Evolutionary conservation across 495 filamentous ascomycete species (phyloP).

Genomic region (Neurospora sp.): DNA sequence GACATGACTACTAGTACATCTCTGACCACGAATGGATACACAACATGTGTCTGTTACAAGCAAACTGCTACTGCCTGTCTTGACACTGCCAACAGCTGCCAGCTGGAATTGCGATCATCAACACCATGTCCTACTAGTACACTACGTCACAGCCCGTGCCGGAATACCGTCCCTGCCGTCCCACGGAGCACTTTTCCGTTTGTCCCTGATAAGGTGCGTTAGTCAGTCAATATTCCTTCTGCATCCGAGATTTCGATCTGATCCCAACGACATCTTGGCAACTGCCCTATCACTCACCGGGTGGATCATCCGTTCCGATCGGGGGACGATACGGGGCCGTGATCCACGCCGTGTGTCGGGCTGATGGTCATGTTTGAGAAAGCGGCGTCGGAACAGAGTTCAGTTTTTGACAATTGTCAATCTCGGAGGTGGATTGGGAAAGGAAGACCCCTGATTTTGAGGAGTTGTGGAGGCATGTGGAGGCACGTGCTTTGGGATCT

Average conservation of each 20-base stretch:
- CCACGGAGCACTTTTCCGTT: too few species aligned
- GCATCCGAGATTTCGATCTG: not conserved
- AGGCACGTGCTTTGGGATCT: not conserved
- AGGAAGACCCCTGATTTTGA: not conserved
- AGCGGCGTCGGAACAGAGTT: not conserved
- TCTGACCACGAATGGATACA: not conserved
- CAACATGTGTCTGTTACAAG: not conserved
- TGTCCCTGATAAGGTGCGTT: not conserved
- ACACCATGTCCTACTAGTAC: too few species aligned
- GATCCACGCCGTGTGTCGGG: not conserved
- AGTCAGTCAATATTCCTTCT: not conserved
- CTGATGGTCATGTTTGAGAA: not conserved
- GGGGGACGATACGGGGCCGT: not conserved
- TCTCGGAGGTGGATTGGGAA: not conserved
- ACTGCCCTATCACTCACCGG: not conserved
- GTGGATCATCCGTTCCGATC: not conserved
- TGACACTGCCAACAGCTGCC: not conserved
- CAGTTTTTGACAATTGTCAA: too few species aligned
- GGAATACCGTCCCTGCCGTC: not conserved
- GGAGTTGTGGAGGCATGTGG: not conserved
- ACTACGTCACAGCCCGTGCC: not conserved
- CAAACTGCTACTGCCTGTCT: not conserved
- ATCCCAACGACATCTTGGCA: not conserved
- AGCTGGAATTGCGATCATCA: not conserved
- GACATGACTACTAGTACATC: not conserved